Conservation (phyloP, 176 grass and related monocot species). For the Canna indica region DNA sequence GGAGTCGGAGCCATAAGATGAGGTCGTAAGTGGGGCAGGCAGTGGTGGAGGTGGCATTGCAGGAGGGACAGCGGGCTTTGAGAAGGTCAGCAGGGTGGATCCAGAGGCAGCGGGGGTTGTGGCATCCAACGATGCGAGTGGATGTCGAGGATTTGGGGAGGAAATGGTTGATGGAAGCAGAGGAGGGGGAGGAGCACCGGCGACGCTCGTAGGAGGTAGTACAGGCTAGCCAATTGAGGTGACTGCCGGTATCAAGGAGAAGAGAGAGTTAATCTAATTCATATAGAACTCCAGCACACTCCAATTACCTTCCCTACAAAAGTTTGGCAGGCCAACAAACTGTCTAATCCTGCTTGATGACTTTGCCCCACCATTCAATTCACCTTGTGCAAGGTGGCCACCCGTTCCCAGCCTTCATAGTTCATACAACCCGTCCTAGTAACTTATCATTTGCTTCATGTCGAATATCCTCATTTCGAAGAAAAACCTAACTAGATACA, state of each 20-base stretch:
- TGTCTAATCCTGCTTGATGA: too few relatives aligned
- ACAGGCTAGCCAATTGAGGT: conserved; percentile 72
- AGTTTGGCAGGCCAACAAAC: too few relatives aligned
- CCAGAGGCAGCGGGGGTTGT: conserved; percentile 52
- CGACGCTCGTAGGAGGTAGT: conserved; percentile 51
- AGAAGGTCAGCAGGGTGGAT: conserved; percentile 40
- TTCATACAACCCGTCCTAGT: too few relatives aligned
- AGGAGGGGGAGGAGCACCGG: conserved; percentile 26
- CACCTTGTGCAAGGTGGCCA: too few relatives aligned
- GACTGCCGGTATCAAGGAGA: conserved; percentile 78
- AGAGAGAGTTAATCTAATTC: too few relatives aligned
- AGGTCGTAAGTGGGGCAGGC: conserved; percentile 69
- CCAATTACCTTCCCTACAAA: too few relatives aligned
- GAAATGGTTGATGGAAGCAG: conserved; percentile 20
- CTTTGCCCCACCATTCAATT: too few relatives aligned
- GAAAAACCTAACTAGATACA: too few relatives aligned
- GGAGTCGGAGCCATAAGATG: conserved; percentile 70
- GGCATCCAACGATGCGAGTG: conserved; percentile 52
- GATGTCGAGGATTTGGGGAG: conserved; percentile 63
- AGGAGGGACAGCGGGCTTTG: conserved; percentile 12
- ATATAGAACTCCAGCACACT: too few relatives aligned
- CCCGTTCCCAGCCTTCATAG: too few relatives aligned
- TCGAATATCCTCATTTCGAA: too few relatives aligned
- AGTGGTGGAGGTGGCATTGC: conserved; percentile 1
- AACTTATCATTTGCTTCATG: too few relatives aligned